Percentiles rank a stretch among this genome's conserved stretches.
phyloP scores from a whole-genome alignment of 2,329 filamentous ascomycete species.

The Calonectria honghensis region DNA sequence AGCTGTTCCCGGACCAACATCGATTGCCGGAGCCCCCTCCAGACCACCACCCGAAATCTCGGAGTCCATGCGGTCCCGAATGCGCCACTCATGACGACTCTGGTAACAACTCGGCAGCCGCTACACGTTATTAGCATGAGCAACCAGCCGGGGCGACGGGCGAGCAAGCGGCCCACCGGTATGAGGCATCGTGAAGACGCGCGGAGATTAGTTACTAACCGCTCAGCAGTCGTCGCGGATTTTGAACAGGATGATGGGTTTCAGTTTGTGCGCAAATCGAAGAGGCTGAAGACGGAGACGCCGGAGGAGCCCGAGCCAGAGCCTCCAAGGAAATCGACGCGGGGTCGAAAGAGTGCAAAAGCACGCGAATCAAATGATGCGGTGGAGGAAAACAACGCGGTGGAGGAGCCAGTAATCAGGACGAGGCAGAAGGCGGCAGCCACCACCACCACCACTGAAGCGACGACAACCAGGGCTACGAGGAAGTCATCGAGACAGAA shows the following conservation, averaged over 20 bases:
- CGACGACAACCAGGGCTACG: conserved; percentile 35
- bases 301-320: conserved; percentile 61
- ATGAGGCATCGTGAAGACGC: conserved; percentile 59
- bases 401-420: conserved; percentile 48
- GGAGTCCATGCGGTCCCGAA: conserved; percentile 54
- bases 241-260: conserved; percentile 88
- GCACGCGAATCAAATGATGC: conserved; percentile 59
- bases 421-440: conserved; percentile 46
- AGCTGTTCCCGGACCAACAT: conserved; percentile 39
- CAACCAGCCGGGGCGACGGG: conserved; percentile 77
- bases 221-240: conserved; percentile 59
- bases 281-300: conserved; percentile 77
- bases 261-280: conserved; percentile 81
- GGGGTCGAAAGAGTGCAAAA: conserved; percentile 58
- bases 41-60: conserved; percentile 45
- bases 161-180: conserved; percentile 80
- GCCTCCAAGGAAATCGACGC: conserved; percentile 64
- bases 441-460: conserved; percentile 9
- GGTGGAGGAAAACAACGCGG: conserved; percentile 50
- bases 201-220: conserved; percentile 45
- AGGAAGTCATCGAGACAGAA: conserved; percentile 63
- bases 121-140: conserved; percentile 82
- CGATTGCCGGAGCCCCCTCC: conserved; percentile 42
- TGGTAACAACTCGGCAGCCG: conserved; percentile 78
- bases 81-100: conserved; percentile 81